Percentiles rank a stretch among this genome's conserved stretches.
Evolutionary conservation across 306 rosid genomes (phyloP).

Genomic region (Inga leiocalycina): DNA sequence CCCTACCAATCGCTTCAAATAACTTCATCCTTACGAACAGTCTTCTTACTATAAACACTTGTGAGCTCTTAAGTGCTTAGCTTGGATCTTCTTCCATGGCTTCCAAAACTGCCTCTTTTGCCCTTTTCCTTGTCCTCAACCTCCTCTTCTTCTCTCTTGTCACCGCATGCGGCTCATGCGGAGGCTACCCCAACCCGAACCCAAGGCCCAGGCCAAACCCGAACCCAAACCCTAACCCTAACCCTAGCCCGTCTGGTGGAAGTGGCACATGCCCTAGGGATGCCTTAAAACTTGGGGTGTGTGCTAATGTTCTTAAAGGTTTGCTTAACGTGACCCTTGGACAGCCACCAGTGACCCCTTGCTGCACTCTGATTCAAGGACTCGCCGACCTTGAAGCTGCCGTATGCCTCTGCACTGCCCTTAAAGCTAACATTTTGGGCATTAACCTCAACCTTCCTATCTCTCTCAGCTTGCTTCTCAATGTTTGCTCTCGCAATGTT

Average conservation of each 20-base stretch:
- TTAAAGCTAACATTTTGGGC: conserved; percentile 68
- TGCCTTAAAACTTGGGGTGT: conserved; percentile 64
- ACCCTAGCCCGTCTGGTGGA: conserved; percentile 1
- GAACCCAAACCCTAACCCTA: conserved; percentile 5
- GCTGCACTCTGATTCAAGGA: conserved; percentile 70
- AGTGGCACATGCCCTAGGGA: conserved; percentile 58
- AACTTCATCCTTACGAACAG: conserved; percentile 26
- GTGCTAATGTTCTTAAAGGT: conserved; percentile 61
- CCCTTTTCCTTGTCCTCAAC: conserved; percentile 69
- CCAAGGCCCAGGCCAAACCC: conserved; percentile 5
- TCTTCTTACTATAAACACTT: not conserved
- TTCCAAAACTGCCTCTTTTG: conserved; percentile 62
- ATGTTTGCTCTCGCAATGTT: conserved; percentile 50
- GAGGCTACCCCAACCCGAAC: conserved; percentile 18
- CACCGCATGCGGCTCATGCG: conserved; percentile 55
- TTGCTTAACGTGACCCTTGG: conserved; percentile 58
- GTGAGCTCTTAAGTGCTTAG: not conserved
- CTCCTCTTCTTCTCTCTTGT: conserved; percentile 71
- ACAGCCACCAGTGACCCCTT: conserved; percentile 59
- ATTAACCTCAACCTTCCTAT: conserved; percentile 65
- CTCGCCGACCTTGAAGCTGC: conserved; percentile 80
- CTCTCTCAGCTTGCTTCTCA: conserved; percentile 73
- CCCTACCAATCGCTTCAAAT: conserved; percentile 1
- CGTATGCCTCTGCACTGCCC: conserved; percentile 80
- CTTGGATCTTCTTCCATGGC: conserved; percentile 37